Base-by-base conservation (phyloP, 306 rosid genomes). In the Rosa persica region DNA sequence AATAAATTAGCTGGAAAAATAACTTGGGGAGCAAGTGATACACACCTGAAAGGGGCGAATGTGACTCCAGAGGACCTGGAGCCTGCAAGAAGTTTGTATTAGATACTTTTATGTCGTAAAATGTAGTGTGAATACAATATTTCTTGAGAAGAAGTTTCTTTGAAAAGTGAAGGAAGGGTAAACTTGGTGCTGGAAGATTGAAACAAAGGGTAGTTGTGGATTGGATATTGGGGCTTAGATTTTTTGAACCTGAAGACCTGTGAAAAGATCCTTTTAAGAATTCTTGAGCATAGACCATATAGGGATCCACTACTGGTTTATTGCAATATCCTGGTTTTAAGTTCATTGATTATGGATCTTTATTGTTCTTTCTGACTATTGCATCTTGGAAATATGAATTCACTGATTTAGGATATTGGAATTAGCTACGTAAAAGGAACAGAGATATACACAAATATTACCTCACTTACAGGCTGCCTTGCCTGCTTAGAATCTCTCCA, bases 41-140 rank as follows among this genome's bases (percentile, higher is more conserved):
- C 89, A 73, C 75, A 90, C 98, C 98, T 73, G 95, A 92, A 81
- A 80, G 76, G 54, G 80, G 86, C 17, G 89, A 78, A 42, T 77
- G n/a, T 22, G 91, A 87, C 72, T 79, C 62, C 44, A 71, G 78
- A 61, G 86, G 73, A 76, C 82, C 86, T 80, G 46, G n/a, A 83
- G 39, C 70, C 93, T 92, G 81, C 66, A 74, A 72, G 23, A 38
- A 39, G 54, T 61, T 20, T 13, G 11, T 52, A 39, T 76, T 42
- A 75, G 79, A 73, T 11, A 67, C 64, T 38, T 30, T n/a, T 66
- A 49, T 68, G 74, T 20, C 22, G 73, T 22, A 12, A 61, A 61
- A 2, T 61, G 40, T 25, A 61, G 15, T 4, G 0, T 9, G 2
- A 3, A 22, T 3, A 57, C 64, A 22, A 22, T n/a, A 61, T 5